phyloP scores from a whole-genome alignment of 139 green algal species.

The Yamagishiella unicocca region DNA sequence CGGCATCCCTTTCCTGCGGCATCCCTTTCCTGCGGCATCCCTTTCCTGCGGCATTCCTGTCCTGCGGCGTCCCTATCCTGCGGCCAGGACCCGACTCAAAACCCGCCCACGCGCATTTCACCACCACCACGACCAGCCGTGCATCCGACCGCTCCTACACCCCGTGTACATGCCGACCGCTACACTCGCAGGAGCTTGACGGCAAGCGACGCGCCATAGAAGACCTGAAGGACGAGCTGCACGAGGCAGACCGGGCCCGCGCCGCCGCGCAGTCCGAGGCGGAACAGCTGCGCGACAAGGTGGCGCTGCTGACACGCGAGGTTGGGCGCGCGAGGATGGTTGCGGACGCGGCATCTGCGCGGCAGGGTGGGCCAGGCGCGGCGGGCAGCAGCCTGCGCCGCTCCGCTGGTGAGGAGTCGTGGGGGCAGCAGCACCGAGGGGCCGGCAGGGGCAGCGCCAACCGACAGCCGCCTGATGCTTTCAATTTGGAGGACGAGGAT shows the following conservation, averaged over 20 bases:
- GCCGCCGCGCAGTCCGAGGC: neutral
- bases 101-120: too few relatives aligned
- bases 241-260: neutral
- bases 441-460: neutral
- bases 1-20: too few relatives aligned
- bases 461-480: neutral
- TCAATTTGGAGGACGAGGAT: neutral
- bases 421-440: neutral
- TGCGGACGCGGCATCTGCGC: neutral
- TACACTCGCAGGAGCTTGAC: slow-evolving; percentile 31
- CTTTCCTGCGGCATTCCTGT: too few relatives aligned
- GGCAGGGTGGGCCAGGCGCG: neutral
- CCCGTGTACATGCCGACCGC: neutral
- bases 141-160: too few relatives aligned
- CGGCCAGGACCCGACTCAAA: too few relatives aligned
- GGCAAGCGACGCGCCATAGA: neutral
- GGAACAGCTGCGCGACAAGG: neutral
- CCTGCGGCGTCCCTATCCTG: too few relatives aligned
- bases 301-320: slow-evolving; percentile 11
- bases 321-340: neutral
- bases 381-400: neutral
- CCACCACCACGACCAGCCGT: too few relatives aligned
- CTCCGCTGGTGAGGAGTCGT: neutral
- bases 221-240: neutral
- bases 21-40: too few relatives aligned